Base-by-base conservation (phyloP, 345 rosid genomes). In the Hirschfeldia incana region DNA sequence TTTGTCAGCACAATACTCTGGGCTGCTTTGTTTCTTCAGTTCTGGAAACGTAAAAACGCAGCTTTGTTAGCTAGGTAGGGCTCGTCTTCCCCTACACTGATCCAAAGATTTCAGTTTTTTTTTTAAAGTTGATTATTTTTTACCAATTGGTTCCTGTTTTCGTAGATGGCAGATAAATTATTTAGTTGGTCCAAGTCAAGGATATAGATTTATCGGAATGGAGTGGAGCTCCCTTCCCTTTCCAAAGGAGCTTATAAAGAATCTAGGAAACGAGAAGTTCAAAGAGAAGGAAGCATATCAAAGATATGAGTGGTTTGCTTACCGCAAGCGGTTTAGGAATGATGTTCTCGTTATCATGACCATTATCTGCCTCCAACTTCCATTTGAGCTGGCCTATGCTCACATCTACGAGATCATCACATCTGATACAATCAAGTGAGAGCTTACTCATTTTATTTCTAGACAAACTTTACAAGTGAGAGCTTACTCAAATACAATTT, bases 331-430 rank as follows among this genome's bases (percentile, higher is more conserved):
- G 82, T 85, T 92, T 64, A 89, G 97, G 85, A 94, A 92, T 69
- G 95, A 92, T 81, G 85, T 87, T 32, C 53, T 91, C 8, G 60
- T 91, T 67, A 87, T 94, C 80, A 65, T 91, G 69, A 84, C 89
- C 77, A 89, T 92, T 37, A 88, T 94, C 84, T 92, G 97, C 84
- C 94, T 94, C 74, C 98, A 94, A 81, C 82, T 94, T 84, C 97
- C 98, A n/a, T 92, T 94, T 82, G 98, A 94, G 85, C 85, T 94
- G 82, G 91, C 90, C 15, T 94, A 92, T 89, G 98, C 97, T 82
- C 92, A 94, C 85, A 92, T 88, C 44, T 94, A 87, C 21, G 97
- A 89, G 82, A 89, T 89, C 15, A 63, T 89, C 68, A 65, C 70
- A 33, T 89, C 90, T 17, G 91, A 88, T 79, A 42, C 76, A 28